phyloP scores from a whole-genome alignment of 2,329 filamentous ascomycete species.

The Paramyrothecium roridum region DNA sequence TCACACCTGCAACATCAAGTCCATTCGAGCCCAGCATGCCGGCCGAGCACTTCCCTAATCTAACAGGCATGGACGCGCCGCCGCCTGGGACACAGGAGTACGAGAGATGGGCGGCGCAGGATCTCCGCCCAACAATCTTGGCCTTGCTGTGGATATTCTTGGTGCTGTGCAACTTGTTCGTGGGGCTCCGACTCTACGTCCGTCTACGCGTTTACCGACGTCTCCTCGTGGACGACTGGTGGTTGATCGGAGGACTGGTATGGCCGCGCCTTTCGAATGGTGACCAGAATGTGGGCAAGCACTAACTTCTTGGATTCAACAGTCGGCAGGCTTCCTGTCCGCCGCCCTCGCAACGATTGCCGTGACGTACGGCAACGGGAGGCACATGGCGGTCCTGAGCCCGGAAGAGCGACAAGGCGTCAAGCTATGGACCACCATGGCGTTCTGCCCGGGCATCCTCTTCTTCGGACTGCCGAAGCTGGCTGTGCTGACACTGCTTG shows the following conservation, averaged over 20 bases:
- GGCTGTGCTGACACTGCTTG: conserved; percentile 20
- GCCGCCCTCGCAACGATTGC: neutral
- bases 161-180: neutral
- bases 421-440: conserved; percentile 18
- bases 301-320: neutral
- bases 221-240: neutral
- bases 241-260: neutral
- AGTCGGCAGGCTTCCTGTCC: neutral
- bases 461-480: conserved; percentile 24
- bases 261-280: neutral
- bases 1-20: neutral
- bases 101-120: neutral
- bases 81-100: neutral
- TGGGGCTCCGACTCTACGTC: neutral
- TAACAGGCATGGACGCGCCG: neutral
- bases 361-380: neutral
- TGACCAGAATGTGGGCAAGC: neutral
- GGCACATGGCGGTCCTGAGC: neutral
- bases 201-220: neutral
- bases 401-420: neutral
- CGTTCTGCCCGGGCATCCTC: conserved; percentile 20
- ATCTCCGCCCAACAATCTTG: neutral
- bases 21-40: neutral
- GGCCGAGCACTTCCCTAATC: neutral
- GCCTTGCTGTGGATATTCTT: neutral